Percentiles rank a stretch among this genome's conserved stretches.
Conservation (phyloP, 331 rosid genomes). For the Cydonia oblonga region DNA sequence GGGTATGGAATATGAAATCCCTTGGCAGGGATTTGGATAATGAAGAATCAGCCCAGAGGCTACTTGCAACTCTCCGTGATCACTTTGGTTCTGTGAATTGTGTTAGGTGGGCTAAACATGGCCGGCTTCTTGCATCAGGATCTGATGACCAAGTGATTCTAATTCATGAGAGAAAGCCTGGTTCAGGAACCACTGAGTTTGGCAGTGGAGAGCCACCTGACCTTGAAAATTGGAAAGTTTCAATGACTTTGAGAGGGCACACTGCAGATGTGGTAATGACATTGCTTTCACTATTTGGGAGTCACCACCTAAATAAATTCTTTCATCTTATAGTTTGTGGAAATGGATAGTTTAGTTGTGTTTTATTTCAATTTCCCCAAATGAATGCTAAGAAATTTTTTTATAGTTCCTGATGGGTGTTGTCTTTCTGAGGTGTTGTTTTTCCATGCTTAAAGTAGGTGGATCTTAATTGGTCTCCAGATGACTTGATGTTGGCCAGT, state of each 20-base stretch:
- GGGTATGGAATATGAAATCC: constrained; percentile 96
- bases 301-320: not conserved
- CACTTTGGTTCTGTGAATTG: constrained; percentile 98
- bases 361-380: not conserved
- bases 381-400: not conserved
- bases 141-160: constrained; percentile 94
- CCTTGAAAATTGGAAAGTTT: constrained; percentile 95
- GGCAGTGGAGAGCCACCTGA: constrained; percentile 99
- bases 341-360: not conserved
- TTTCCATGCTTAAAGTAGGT: constrained; percentile 94
- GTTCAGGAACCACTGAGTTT: constrained; percentile 96
- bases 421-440: constrained; percentile 45
- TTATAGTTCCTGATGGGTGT: constrained; percentile 15
- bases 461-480: constrained; percentile 99
- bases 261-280: constrained; percentile 96
- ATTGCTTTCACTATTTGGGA: constrained; percentile 24
- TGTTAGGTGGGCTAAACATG: constrained; percentile 98
- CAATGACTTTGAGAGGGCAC: constrained; percentile 92
- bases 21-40: constrained; percentile 45
- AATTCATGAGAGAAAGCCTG: constrained; percentile 95
- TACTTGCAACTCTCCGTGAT: constrained; percentile 93
- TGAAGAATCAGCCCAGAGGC: constrained; percentile 66
- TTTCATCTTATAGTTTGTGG: not conserved
- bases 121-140: constrained; percentile 84
- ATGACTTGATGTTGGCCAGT: constrained; percentile 89